Conservation (phyloP, 1,139 yeast genomes). For the Saccharomycopsis phalli region DNA sequence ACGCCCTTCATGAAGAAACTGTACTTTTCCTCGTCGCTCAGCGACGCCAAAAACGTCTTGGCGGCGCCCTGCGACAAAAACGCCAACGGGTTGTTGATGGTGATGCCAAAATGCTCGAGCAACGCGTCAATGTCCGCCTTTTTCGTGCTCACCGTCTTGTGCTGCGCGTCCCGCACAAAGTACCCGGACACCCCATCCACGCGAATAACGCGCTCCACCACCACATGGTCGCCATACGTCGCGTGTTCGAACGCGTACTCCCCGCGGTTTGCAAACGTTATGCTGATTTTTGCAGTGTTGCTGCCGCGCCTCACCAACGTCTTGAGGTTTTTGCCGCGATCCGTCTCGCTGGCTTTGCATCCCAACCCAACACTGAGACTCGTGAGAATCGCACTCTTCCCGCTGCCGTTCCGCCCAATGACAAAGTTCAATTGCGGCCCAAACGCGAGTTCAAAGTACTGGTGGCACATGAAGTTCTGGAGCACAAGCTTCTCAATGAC, state of each 20-base stretch:
- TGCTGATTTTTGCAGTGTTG: slow-evolving; percentile 49
- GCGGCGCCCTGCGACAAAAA: slow-evolving; percentile 93
- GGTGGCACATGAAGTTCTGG: slow-evolving; percentile 79
- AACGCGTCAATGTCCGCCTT: slow-evolving; percentile 61
- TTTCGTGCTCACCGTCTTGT: slow-evolving; percentile 49
- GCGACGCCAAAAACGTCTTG: slow-evolving; percentile 72
- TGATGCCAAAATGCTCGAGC: slow-evolving; percentile 60
- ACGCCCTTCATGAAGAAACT: slow-evolving; percentile 75
- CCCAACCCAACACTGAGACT: slow-evolving; percentile 89
- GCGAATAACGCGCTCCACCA: slow-evolving; percentile 61
- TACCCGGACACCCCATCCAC: slow-evolving; percentile 45
- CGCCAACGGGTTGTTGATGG: slow-evolving; percentile 87
- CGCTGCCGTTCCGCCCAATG: slow-evolving; percentile 92
- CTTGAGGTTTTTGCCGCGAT: slow-evolving; percentile 66
- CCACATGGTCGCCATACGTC: slow-evolving; percentile 57
- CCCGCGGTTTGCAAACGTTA: slow-evolving; percentile 57
- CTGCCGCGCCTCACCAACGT: slow-evolving; percentile 75
- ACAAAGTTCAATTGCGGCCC: slow-evolving; percentile 87
- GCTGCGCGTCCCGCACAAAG: slow-evolving; percentile 42
- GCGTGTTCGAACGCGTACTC: slow-evolving; percentile 53
- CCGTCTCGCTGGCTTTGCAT: slow-evolving; percentile 88
- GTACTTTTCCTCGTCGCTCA: slow-evolving; percentile 64
- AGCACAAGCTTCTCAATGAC: slow-evolving; percentile 47
- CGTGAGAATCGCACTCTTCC: slow-evolving; percentile 87
- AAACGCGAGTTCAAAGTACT: slow-evolving; percentile 60